phyloP scores from a whole-genome alignment of 192 early-diverging fungal species.

The Coemansia sp. region DNA sequence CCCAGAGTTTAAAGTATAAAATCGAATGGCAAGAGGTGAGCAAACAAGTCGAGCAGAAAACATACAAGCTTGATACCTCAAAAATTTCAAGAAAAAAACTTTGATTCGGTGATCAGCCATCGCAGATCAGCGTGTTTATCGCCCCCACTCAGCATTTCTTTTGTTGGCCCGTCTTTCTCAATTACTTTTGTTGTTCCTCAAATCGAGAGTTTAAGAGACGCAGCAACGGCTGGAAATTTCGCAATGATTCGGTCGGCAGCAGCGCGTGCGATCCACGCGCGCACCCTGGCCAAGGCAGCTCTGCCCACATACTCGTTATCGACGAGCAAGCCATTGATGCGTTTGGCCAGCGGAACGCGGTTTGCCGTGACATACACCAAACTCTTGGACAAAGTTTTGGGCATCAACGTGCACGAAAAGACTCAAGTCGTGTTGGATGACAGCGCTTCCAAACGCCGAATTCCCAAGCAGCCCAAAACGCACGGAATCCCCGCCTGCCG shows the following conservation, averaged over 20 bases:
- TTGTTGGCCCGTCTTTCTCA: background rate
- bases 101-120: constrained; percentile 3
- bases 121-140: background rate
- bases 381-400: constrained; percentile 51
- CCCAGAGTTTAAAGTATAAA: background rate
- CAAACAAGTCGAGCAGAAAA: constrained; percentile 3
- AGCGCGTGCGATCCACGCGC: background rate
- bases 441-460: background rate
- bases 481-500: constrained; percentile 73
- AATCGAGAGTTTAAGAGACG: too few species aligned
- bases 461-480: constrained; percentile 49
- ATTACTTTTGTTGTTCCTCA: too few species aligned
- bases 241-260: constrained; percentile 15
- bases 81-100: constrained; percentile 3
- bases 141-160: background rate
- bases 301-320: background rate
- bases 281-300: background rate
- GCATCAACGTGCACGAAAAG: constrained; percentile 34
- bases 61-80: background rate
- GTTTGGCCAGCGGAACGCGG: constrained; percentile 10
- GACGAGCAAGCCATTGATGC: background rate
- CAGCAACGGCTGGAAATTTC: background rate
- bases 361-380: constrained; percentile 26
- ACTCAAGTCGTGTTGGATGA: constrained; percentile 6
- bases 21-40: background rate